These are phyloP conservation scores for Monilinia fructigena DNA, from an alignment of 2,329 filamentous ascomycete species.

Conservation along the genomic window DNA sequence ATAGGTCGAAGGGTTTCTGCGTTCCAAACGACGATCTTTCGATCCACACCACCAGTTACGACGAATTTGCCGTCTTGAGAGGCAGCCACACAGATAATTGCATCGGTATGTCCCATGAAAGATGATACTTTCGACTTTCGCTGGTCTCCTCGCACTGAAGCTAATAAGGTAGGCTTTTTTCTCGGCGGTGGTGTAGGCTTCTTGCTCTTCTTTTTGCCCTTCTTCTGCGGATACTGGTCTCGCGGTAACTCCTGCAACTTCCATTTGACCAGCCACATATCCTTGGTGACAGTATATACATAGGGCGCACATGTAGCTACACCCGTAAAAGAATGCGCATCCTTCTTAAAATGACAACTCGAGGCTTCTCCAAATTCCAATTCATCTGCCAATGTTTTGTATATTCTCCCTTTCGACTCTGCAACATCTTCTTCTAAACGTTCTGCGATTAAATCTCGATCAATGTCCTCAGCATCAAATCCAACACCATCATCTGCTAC, in stretches of 20 bases:
- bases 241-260: constrained; percentile 66
- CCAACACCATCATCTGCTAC: constrained; percentile 68
- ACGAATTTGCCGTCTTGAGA: constrained; percentile 88
- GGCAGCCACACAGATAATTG: constrained; percentile 80
- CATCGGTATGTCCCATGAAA: constrained; percentile 74
- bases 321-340: constrained; percentile 74
- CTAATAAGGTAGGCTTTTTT: constrained; percentile 61
- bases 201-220: constrained; percentile 51
- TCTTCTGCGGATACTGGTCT: constrained; percentile 58
- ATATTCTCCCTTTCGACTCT: constrained; percentile 86
- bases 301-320: constrained; percentile 77
- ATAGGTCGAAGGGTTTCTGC: constrained; percentile 74
- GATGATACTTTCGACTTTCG: constrained; percentile 59
- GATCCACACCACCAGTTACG: constrained; percentile 84
- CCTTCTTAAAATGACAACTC: constrained; percentile 73
- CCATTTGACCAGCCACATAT: constrained; percentile 86
- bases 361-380: constrained; percentile 67
- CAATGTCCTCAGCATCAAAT: constrained; percentile 92
- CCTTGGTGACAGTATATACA: constrained; percentile 86
- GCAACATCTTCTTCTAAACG: constrained; percentile 87
- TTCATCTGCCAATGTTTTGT: constrained; percentile 72
- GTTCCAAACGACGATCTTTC: constrained; percentile 84
- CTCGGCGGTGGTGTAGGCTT: constrained; percentile 58
- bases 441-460: constrained; percentile 87
- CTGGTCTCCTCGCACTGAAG: constrained; percentile 60